phyloP scores from a whole-genome alignment of 2,329 filamentous ascomycete species.

The Trichoderma atroviride region DNA sequence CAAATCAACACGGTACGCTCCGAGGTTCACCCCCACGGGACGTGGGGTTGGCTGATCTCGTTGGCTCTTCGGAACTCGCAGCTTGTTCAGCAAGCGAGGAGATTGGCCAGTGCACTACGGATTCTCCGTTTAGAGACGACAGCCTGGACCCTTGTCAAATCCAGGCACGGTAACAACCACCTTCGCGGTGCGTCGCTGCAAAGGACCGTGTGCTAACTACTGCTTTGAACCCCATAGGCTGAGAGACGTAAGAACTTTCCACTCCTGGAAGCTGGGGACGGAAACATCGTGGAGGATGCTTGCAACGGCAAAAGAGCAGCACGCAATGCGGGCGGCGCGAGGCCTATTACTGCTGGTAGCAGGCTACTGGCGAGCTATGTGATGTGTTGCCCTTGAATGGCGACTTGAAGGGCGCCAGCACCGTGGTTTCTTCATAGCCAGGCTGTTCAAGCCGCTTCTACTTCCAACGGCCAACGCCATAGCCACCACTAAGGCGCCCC shows the following conservation, averaged over 20 bases:
- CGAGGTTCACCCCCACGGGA: constrained; percentile 20
- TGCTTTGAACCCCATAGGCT: not conserved
- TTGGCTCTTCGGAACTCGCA: constrained; percentile 22
- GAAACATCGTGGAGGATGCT: not conserved
- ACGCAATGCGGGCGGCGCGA: not conserved
- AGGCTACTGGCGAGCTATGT: not conserved
- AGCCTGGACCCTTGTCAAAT: constrained; percentile 16
- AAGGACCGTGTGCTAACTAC: not conserved
- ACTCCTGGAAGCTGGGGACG: not conserved
- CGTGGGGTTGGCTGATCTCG: constrained; percentile 20
- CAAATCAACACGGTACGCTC: constrained; percentile 17
- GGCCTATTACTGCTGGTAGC: not conserved
- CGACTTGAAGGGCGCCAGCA: not conserved
- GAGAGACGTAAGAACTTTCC: not conserved
- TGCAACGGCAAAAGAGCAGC: not conserved
- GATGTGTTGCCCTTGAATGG: not conserved
- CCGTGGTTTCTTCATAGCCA: not conserved
- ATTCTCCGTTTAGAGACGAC: constrained; percentile 19
- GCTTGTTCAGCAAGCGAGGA: not conserved
- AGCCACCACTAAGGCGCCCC: not conserved
- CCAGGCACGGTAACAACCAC: constrained; percentile 12
- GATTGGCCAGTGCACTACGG: constrained; percentile 22
- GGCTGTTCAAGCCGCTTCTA: not conserved
- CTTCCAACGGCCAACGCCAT: not conserved
- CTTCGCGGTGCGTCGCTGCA: not conserved